Base-by-base conservation (phyloP, 2,329 filamentous ascomycete species). In the Pyrenophora tritici-repentis region DNA sequence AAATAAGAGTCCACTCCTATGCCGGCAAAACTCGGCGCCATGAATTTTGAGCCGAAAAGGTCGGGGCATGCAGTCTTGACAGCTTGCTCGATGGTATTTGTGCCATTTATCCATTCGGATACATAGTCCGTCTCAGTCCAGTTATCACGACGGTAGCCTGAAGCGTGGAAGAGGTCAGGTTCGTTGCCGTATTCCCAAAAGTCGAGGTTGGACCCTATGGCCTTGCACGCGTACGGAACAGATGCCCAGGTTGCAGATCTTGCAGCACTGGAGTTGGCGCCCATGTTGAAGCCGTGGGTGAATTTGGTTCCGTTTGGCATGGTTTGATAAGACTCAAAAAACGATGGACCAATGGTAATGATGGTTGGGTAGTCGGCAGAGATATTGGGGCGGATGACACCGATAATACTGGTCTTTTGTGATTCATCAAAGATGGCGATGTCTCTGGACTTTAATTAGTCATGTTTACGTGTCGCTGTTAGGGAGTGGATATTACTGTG, bases 181-280 rank as follows among this genome's bases (percentile, higher is more conserved):
- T 86, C 84, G 59, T 87, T 87, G 33, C 85, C 84, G 55, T 86
- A 82, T 61, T 85, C 82, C 82, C 82, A 87, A 53, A 75, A 73
- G 22, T 82, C 76, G 4, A 86, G 71, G 42, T 77, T 81, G 8
- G 77, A 78, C 6, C 70, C 71, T 0, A 87, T 70, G 3, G 83
- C 80, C 59, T 81, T 79, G 68, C 84, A 87, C 2, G 78, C 83
- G 17, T 84, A 68, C 0, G 81, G 76, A 0, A 82, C 82, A 0
- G 83, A 84, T 9, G 80, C 77, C 3, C 82, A 61, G 1, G 86
- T 75, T 0, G 80, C 80, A 16, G 31, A 3, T 8, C 40, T 37
- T 20, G 38, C 38, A 9, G 33, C 43, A 7, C 79, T 77, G 26
- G 76, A 78, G 55, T 83, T 85, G 33, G 82, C 74, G 8, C 72